phyloP scores from a whole-genome alignment of 257 asterid species.

The Ilex aquifolium region DNA sequence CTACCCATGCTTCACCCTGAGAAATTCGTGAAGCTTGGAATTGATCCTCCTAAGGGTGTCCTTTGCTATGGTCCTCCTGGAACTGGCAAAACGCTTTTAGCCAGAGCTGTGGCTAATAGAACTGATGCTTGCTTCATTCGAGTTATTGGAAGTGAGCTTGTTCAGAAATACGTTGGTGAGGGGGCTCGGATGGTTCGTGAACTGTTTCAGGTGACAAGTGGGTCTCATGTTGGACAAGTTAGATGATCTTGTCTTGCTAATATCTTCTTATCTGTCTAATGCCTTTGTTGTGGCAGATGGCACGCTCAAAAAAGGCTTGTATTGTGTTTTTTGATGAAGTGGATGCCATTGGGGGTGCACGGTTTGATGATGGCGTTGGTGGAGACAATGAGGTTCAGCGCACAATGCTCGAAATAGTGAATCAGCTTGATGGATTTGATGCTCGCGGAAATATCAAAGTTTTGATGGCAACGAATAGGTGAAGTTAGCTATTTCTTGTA shows the following conservation, averaged over 20 bases:
- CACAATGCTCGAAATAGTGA: constrained; percentile 96
- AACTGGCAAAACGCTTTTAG: constrained; percentile 90
- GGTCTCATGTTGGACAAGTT: neutral
- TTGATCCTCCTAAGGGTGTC: constrained; percentile 98
- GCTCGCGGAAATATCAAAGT: constrained; percentile 98
- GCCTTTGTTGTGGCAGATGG: constrained; percentile 56
- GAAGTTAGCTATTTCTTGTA: neutral
- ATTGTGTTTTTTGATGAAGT: constrained; percentile 94
- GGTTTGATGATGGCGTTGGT: constrained; percentile 96
- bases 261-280: neutral
- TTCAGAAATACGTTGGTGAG: constrained; percentile 96
- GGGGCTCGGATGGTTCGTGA: constrained; percentile 99
- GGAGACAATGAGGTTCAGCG: constrained; percentile 99
- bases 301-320: constrained; percentile 98
- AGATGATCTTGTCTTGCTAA: neutral
- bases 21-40: constrained; percentile 91
- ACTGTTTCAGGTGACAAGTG: constrained; percentile 72
- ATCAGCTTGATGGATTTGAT: constrained; percentile 98
- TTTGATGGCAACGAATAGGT: constrained; percentile 98
- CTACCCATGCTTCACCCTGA: constrained; percentile 99
- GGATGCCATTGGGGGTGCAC: constrained; percentile 97
- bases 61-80: constrained; percentile 99
- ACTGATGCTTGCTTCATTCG: constrained; percentile 98
- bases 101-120: constrained; percentile 96
- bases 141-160: constrained; percentile 97